Evolutionary conservation across 345 rosid genomes (phyloP).

Genomic region (Gossypium mustelinum): DNA sequence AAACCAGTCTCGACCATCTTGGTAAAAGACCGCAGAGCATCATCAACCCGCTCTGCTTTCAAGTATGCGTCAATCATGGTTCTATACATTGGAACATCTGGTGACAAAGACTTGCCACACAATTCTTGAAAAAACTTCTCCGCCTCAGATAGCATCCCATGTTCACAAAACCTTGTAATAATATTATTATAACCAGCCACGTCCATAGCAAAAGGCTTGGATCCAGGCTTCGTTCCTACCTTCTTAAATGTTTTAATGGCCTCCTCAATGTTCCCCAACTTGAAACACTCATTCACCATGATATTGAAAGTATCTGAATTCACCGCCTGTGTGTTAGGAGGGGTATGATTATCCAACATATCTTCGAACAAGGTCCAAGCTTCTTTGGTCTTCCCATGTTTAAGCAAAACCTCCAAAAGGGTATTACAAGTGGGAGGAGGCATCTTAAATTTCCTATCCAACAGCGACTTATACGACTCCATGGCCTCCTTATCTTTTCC

Average conservation of each 20-base stretch:
- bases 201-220: slow-evolving; percentile 82
- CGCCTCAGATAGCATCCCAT: slow-evolving; percentile 72
- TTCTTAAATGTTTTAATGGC: slow-evolving; percentile 63
- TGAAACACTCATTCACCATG: slow-evolving; percentile 93
- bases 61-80: slow-evolving; percentile 73
- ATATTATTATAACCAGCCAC: slow-evolving; percentile 76
- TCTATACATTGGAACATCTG: slow-evolving; percentile 71
- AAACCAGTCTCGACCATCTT: slow-evolving; percentile 75
- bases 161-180: slow-evolving; percentile 66
- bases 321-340: slow-evolving; percentile 72
- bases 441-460: slow-evolving; percentile 76
- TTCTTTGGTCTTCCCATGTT: slow-evolving; percentile 57
- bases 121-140: slow-evolving; percentile 55
- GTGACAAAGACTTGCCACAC: slow-evolving; percentile 55
- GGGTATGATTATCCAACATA: slow-evolving; percentile 88
- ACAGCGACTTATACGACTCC: slow-evolving; percentile 70
- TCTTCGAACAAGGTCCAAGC: slow-evolving; percentile 71
- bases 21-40: slow-evolving; percentile 53
- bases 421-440: slow-evolving; percentile 78
- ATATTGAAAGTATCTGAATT: slow-evolving; percentile 78
- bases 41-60: slow-evolving; percentile 62
- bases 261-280: slow-evolving; percentile 56
- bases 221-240: slow-evolving; percentile 61
- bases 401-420: slow-evolving; percentile 75
- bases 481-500: slow-evolving; percentile 81